Percentiles rank a stretch among this genome's conserved stretches.
These are phyloP conservation scores for Hypomyces perniciosus DNA, from an alignment of 2,329 filamentous ascomycete species.

Conservation along the genomic window DNA sequence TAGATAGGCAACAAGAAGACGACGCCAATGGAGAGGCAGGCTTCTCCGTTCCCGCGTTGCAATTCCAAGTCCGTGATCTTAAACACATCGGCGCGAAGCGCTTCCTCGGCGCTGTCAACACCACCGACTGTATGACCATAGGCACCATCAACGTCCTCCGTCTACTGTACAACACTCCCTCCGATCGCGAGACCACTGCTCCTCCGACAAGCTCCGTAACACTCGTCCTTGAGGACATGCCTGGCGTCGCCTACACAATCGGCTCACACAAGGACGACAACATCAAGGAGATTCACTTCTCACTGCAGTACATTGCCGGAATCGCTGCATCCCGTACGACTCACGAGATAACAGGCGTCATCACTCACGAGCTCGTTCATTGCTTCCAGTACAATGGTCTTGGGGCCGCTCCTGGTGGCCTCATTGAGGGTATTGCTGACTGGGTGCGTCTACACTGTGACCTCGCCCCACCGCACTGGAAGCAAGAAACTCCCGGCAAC, in stretches of 20 bases:
- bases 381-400: conserved; percentile 78
- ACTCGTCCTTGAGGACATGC: conserved; percentile 70
- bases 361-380: conserved; percentile 91
- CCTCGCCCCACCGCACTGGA: conserved; percentile 80
- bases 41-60: conserved; percentile 49
- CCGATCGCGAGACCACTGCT: conserved; percentile 33
- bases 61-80: conserved; percentile 54
- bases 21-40: not conserved
- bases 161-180: conserved; percentile 59
- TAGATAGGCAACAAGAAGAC: not conserved
- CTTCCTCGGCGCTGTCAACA: conserved; percentile 63
- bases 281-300: conserved; percentile 92
- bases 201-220: conserved; percentile 79
- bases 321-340: conserved; percentile 38
- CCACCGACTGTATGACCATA: conserved; percentile 52
- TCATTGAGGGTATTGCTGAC: conserved; percentile 89
- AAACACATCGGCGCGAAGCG: conserved; percentile 52
- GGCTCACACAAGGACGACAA: conserved; percentile 72
- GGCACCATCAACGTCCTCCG: conserved; percentile 64
- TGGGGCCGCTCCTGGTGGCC: conserved; percentile 60
- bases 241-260: conserved; percentile 83
- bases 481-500: conserved; percentile 46
- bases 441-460: conserved; percentile 76
- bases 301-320: conserved; percentile 62
- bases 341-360: conserved; percentile 71